phyloP scores from a whole-genome alignment of 1,139 yeast genomes.

The Candida frijolesensis region DNA sequence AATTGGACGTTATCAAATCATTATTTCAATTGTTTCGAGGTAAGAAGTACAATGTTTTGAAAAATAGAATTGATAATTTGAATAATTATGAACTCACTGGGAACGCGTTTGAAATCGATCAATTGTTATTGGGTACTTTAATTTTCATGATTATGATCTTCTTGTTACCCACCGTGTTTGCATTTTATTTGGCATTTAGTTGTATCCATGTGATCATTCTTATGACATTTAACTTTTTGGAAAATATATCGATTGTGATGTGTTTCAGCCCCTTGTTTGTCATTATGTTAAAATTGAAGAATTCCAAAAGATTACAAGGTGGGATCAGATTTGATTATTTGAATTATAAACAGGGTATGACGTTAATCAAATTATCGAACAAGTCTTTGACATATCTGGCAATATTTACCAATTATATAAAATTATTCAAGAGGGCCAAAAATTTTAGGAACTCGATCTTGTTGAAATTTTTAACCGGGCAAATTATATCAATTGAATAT shows the following conservation, averaged over 20 bases:
- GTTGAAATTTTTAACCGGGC: slow-evolving; percentile 34
- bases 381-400: slow-evolving; percentile 42
- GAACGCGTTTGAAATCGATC: slow-evolving; percentile 80
- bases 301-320: slow-evolving; percentile 87
- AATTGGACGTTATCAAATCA: slow-evolving; percentile 66
- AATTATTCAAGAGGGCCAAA: slow-evolving; percentile 34
- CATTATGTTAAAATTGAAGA: slow-evolving; percentile 73
- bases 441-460: slow-evolving; percentile 32
- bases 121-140: slow-evolving; percentile 83
- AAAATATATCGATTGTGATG: slow-evolving; percentile 61
- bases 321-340: slow-evolving; percentile 58
- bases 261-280: slow-evolving; percentile 90
- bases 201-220: slow-evolving; percentile 56
- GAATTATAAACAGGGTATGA: slow-evolving; percentile 18
- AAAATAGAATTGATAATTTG: slow-evolving; percentile 75
- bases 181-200: slow-evolving; percentile 80
- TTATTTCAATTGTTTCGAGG: slow-evolving; percentile 88
- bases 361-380: slow-evolving; percentile 36
- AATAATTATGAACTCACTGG: slow-evolving; percentile 40
- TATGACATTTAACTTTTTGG: slow-evolving; percentile 53
- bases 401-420: slow-evolving; percentile 38
- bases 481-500: slow-evolving; percentile 30
- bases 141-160: slow-evolving; percentile 79
- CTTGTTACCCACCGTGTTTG: slow-evolving; percentile 82
- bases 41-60: slow-evolving; percentile 77